These are phyloP conservation scores for Penicillium capsulatum DNA, from an alignment of 2,329 filamentous ascomycete genomes.

Conservation along the genomic window DNA sequence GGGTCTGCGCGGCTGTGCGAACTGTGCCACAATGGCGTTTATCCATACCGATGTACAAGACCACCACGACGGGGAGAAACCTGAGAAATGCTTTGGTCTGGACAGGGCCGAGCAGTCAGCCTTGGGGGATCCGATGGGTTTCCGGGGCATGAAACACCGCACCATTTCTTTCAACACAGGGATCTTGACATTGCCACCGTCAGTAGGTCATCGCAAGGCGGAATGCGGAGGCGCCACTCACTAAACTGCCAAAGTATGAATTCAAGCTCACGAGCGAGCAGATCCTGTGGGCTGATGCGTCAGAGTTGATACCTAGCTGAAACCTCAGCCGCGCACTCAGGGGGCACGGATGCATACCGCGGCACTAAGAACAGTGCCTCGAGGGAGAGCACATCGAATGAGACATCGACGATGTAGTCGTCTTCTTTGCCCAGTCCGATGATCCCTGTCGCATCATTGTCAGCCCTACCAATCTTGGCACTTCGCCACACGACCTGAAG, in stretches of 20 bases:
- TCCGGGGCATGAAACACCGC: constrained; percentile 9
- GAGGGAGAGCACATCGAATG: constrained; percentile 84
- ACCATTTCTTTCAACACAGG: constrained; percentile 91
- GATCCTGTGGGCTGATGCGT: constrained; percentile 51
- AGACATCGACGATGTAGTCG: constrained; percentile 63
- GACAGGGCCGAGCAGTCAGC: constrained; percentile 23
- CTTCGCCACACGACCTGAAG: constrained; percentile 2
- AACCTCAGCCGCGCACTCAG: not conserved
- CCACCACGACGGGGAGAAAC: constrained; percentile 71
- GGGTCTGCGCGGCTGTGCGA: constrained; percentile 5
- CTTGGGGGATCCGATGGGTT: constrained; percentile 10
- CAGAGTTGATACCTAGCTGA: constrained; percentile 15
- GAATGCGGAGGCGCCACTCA: constrained; percentile 22
- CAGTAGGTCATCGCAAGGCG: constrained; percentile 9
- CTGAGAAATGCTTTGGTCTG: constrained; percentile 82
- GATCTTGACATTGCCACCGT: constrained; percentile 49
- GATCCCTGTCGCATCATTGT: constrained; percentile 48
- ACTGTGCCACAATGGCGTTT: constrained; percentile 17
- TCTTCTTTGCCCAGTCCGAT: constrained; percentile 62
- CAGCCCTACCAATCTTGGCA: not conserved
- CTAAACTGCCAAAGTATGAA: constrained; percentile 68
- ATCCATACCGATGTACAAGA: constrained; percentile 72
- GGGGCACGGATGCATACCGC: constrained; percentile 36
- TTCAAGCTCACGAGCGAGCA: constrained; percentile 83
- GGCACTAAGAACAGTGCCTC: constrained; percentile 89